These are phyloP conservation scores for Cryphonectria nitschkei DNA, from an alignment of 2,329 filamentous ascomycete species.

Conservation along the genomic window DNA sequence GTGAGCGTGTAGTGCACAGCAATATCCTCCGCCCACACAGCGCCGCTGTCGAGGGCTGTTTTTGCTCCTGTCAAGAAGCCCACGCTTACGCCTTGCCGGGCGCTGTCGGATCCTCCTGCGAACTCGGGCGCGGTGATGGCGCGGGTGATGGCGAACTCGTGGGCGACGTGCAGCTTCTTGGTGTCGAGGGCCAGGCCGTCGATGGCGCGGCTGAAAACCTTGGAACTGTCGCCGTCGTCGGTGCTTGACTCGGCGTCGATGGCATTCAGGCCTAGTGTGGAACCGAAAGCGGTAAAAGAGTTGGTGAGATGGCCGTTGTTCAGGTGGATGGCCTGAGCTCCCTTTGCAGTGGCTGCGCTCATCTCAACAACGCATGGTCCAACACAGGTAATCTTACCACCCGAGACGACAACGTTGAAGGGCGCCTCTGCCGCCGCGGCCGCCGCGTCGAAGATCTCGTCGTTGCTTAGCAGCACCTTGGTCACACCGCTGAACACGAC, in stretches of 20 bases:
- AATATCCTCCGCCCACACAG: conserved; percentile 57
- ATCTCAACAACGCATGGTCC: conserved; percentile 55
- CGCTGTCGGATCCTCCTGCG: conserved; percentile 38
- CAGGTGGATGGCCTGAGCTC: conserved; percentile 49
- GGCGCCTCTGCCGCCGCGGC: conserved; percentile 30
- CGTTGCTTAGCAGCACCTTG: conserved; percentile 52
- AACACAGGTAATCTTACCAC: conserved; percentile 60
- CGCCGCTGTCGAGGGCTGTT: conserved; percentile 50
- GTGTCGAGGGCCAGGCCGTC: conserved; percentile 60
- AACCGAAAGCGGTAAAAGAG: conserved; percentile 64
- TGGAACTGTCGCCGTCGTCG: conserved; percentile 53
- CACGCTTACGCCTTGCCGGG: conserved; percentile 60
- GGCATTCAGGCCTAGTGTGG: conserved; percentile 63
- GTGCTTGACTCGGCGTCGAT: conserved; percentile 62
- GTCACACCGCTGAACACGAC: conserved; percentile 62
- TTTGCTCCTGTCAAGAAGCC: conserved; percentile 58
- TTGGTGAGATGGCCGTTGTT: conserved; percentile 63
- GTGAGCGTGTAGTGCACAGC: conserved; percentile 64
- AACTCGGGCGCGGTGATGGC: conserved; percentile 61
- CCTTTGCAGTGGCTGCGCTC: conserved; percentile 39
- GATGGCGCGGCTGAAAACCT: conserved; percentile 59
- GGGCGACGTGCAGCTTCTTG: conserved; percentile 58
- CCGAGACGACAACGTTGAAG: conserved; percentile 54
- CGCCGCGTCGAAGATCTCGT: conserved; percentile 36
- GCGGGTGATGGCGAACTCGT: conserved; percentile 60